These are phyloP conservation scores for Solioccasus polychromus DNA, from an alignment of 768 basidiomycete genomes.

Conservation along the genomic window DNA sequence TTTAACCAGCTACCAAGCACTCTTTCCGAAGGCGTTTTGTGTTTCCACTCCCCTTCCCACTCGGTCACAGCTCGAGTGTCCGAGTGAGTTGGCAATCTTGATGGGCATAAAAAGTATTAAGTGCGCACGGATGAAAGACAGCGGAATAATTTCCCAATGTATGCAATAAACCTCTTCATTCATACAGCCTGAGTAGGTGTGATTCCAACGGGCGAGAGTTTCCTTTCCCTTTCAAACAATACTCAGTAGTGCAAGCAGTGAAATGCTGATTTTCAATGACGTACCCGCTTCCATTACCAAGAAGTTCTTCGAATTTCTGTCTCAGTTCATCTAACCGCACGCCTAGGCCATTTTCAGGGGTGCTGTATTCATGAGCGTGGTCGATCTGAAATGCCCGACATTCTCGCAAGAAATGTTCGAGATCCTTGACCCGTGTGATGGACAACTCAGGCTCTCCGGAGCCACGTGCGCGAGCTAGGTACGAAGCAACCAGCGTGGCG, in stretches of 20 bases:
- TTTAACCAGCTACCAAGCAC: too few species aligned
- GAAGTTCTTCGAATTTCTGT: slow-evolving; percentile 27
- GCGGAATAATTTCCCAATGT: too few species aligned
- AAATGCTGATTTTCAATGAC: slow-evolving; percentile 4
- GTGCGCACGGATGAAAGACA: too few species aligned
- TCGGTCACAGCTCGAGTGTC: too few species aligned
- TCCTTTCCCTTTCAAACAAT: slow-evolving; percentile 19
- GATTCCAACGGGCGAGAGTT: slow-evolving; percentile 16
- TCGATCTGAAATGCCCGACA: slow-evolving; percentile 57
- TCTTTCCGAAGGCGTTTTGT: too few species aligned
- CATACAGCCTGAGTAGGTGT: neutral
- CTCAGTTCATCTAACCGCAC: slow-evolving; percentile 10
- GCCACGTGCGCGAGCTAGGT: slow-evolving; percentile 66
- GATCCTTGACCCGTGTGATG: slow-evolving; percentile 49
- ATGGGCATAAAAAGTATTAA: too few species aligned
- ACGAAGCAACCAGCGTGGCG: slow-evolving; percentile 69
- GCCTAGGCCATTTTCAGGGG: slow-evolving; percentile 10
- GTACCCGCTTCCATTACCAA: slow-evolving; percentile 26
- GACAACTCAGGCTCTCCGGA: slow-evolving; percentile 69
- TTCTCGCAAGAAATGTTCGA: slow-evolving; percentile 68
- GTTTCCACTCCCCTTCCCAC: too few species aligned
- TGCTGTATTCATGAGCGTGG: slow-evolving; percentile 38
- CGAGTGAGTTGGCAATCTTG: too few species aligned
- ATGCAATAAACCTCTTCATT: too few species aligned
- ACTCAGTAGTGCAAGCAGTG: slow-evolving; percentile 3